Percentiles rank a stretch among this genome's conserved stretches.
phyloP scores from a whole-genome alignment of 2,329 filamentous ascomycete genomes.

The Kalaharituber pfeilii region DNA sequence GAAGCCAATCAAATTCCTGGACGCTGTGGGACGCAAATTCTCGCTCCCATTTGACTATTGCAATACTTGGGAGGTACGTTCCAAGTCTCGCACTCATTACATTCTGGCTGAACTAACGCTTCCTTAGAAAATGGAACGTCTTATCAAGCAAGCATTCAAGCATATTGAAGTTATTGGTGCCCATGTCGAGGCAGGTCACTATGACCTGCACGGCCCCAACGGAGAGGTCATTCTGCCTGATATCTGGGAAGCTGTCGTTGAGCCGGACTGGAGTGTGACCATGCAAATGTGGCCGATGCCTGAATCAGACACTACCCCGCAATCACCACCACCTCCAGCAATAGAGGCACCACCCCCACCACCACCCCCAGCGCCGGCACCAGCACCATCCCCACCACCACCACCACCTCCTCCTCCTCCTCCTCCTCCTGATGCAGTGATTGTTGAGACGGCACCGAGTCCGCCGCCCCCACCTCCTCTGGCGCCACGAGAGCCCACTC shows the following conservation, averaged over 20 bases:
- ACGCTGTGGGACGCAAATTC: constrained; percentile 79
- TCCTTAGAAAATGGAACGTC: constrained; percentile 60
- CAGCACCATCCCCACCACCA: constrained; percentile 13
- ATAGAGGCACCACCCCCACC: constrained; percentile 15
- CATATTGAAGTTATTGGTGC: constrained; percentile 61
- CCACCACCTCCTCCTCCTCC: constrained; percentile 14
- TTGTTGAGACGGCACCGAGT: not conserved
- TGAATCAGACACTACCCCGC: constrained; percentile 26
- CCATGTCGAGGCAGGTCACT: constrained; percentile 61
- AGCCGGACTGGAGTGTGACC: constrained; percentile 56
- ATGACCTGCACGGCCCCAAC: constrained; percentile 61
- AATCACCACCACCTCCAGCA: constrained; percentile 10
- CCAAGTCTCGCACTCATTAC: not conserved
- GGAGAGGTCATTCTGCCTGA: constrained; percentile 67
- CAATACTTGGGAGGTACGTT: constrained; percentile 60
- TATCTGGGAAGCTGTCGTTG: constrained; percentile 64
- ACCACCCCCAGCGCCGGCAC: constrained; percentile 4
- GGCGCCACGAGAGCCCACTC: not conserved
- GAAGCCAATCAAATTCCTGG: constrained; percentile 72
- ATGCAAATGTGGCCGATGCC: constrained; percentile 51
- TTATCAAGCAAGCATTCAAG: constrained; percentile 69
- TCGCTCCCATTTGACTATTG: constrained; percentile 80
- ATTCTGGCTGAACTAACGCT: constrained; percentile 20
- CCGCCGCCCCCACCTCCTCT: not conserved
- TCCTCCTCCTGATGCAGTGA: constrained; percentile 8